phyloP scores from a whole-genome alignment of 2,329 filamentous ascomycete genomes.

The Nigrospora sphaerica region DNA sequence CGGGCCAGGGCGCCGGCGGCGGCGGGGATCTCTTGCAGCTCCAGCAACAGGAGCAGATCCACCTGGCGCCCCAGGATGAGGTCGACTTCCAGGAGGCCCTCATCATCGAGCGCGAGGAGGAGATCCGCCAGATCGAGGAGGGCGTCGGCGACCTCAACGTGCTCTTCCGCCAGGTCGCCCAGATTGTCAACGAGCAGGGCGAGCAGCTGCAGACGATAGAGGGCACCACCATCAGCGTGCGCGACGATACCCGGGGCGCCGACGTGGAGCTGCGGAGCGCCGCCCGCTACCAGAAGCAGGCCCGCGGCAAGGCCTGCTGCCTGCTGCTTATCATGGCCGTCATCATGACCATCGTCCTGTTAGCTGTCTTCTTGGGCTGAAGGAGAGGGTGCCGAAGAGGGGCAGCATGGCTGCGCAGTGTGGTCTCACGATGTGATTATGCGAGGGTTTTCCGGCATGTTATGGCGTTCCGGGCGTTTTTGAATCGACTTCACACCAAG shows the following conservation, averaged over 20 bases:
- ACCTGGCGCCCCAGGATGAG: slow-evolving; percentile 83
- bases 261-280: slow-evolving; percentile 81
- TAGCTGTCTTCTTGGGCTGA: slow-evolving; percentile 77
- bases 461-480: slow-evolving; percentile 12
- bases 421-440: slow-evolving; percentile 6
- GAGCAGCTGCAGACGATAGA: slow-evolving; percentile 81
- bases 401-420: not conserved
- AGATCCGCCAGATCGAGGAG: slow-evolving; percentile 97
- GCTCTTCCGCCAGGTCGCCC: slow-evolving; percentile 93
- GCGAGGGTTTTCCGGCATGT: slow-evolving; percentile 6
- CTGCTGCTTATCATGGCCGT: slow-evolving; percentile 81
- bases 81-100: slow-evolving; percentile 96
- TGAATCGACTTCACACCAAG: not conserved
- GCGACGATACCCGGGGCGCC: slow-evolving; percentile 75
- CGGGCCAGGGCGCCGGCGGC: slow-evolving; percentile 21
- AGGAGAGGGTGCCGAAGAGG: not conserved
- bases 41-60: slow-evolving; percentile 67
- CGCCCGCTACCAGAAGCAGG: slow-evolving; percentile 89
- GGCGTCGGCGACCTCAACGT: slow-evolving; percentile 94
- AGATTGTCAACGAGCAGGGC: slow-evolving; percentile 93
- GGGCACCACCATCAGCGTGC: slow-evolving; percentile 78
- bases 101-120: slow-evolving; percentile 91
- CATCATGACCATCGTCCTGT: slow-evolving; percentile 80
- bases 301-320: slow-evolving; percentile 90
- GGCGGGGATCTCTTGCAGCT: slow-evolving; percentile 45